Conservation (phyloP, 306 rosid genomes). For the Sechiopsis laciniata region DNA sequence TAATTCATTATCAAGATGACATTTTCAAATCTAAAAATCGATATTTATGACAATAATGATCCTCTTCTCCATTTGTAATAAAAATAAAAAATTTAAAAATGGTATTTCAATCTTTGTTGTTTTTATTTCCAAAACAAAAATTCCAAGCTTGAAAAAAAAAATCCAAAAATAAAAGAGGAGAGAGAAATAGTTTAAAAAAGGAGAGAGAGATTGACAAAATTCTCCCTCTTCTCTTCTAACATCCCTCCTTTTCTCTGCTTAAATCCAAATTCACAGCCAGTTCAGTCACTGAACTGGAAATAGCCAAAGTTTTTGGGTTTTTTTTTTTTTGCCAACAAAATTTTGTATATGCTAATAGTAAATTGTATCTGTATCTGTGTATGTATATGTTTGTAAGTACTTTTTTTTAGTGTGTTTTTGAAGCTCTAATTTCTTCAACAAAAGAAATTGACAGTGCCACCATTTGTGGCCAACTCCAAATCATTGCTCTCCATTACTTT, state of each 20-base stretch:
- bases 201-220: no score
- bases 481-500: constrained; percentile 67
- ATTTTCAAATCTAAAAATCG: no score
- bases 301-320: neutral
- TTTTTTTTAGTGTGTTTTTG: constrained; percentile 1
- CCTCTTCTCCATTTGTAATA: no score
- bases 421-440: constrained; percentile 26
- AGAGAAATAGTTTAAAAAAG: neutral
- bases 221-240: constrained; percentile 10
- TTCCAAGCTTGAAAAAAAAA: neutral
- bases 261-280: neutral
- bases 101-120: no score
- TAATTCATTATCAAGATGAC: no score
- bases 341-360: neutral
- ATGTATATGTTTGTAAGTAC: neutral
- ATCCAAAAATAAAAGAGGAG: neutral
- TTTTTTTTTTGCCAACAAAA: neutral
- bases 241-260: constrained; percentile 15
- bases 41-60: no score
- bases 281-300: neutral
- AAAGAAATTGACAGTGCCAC: constrained; percentile 49
- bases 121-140: no score
- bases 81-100: no score
- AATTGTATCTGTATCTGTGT: neutral
- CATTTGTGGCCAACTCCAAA: constrained; percentile 60